Percentiles rank a stretch among this genome's conserved stretches.
Conservation (phyloP, 768 basidiomycete genomes). For the Ramaria sp. region DNA sequence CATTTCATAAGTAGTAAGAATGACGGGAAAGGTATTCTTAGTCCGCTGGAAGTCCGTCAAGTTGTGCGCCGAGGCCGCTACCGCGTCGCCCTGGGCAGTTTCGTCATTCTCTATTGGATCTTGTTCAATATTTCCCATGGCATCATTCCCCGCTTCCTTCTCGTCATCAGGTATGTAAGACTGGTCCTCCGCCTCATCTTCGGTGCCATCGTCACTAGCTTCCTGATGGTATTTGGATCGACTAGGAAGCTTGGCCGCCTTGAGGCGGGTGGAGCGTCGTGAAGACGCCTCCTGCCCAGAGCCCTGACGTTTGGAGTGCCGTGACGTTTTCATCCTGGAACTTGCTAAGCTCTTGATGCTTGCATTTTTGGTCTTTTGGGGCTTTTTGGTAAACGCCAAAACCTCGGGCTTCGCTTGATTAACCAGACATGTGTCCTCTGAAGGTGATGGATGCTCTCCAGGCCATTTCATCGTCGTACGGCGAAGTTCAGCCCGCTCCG, state of each 20-base stretch:
- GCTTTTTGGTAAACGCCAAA: not conserved
- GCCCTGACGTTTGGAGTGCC: not conserved
- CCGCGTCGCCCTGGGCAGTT: not conserved
- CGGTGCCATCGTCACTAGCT: not conserved
- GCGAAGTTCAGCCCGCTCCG: conserved; percentile 72
- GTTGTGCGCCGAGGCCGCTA: not conserved
- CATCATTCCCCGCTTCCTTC: not conserved
- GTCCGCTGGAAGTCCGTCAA: not conserved
- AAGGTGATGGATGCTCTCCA: not conserved
- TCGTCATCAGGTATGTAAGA: not conserved
- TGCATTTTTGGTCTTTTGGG: not conserved
- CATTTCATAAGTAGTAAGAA: conserved; percentile 86
- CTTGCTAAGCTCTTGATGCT: not conserved
- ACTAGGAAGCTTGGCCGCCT: not conserved
- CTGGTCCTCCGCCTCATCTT: not conserved
- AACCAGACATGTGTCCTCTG: conserved; percentile 9
- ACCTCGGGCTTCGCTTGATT: not conserved
- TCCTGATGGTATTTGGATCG: not conserved
- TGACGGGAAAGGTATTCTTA: conserved; percentile 15
- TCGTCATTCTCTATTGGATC: conserved; percentile 21
- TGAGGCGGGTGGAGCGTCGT: not conserved
- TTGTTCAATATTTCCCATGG: not conserved
- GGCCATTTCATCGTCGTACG: conserved; percentile 38
- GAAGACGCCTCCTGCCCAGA: not conserved
- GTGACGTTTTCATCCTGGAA: not conserved